Evolutionary conservation across 768 basidiomycete species (phyloP).

Genomic region (Russula olivacea): DNA sequence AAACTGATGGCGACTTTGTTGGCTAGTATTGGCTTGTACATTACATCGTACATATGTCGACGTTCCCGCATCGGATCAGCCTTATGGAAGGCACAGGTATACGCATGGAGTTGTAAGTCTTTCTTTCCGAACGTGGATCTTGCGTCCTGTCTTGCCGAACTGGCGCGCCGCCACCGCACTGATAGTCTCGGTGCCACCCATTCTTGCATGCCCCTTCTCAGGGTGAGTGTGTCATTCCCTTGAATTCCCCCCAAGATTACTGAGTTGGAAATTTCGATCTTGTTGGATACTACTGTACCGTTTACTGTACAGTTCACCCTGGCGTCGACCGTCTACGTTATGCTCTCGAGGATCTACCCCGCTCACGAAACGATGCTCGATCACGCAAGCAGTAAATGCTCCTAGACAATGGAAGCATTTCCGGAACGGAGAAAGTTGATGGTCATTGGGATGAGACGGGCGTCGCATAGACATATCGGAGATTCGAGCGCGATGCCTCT

Average conservation of each 20-base stretch:
- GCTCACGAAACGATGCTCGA: slow-evolving; percentile 23
- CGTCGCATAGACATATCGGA: not conserved
- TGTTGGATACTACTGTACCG: no score
- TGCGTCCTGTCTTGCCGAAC: slow-evolving; percentile 43
- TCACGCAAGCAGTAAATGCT: not conserved
- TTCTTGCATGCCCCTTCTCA: slow-evolving; percentile 69
- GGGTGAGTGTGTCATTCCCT: slow-evolving; percentile 36
- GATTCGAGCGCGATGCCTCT: not conserved
- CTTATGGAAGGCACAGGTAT: slow-evolving; percentile 38
- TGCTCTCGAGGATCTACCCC: slow-evolving; percentile 19
- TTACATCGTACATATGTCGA: slow-evolving; percentile 52
- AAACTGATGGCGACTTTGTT: no score
- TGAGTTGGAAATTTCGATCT: not conserved
- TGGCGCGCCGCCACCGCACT: slow-evolving; percentile 53
- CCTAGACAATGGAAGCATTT: not conserved
- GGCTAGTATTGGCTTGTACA: slow-evolving; percentile 68
- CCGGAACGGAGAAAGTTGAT: not conserved
- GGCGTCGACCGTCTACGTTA: slow-evolving; percentile 8
- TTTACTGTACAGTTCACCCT: not conserved
- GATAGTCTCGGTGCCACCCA: slow-evolving; percentile 51
- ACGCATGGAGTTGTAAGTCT: slow-evolving; percentile 45
- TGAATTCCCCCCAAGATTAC: not conserved
- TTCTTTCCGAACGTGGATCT: slow-evolving; percentile 3
- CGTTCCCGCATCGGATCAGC: slow-evolving; percentile 61
- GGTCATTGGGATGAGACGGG: not conserved